These are phyloP conservation scores for Elsinoe necatrix DNA, from an alignment of 2,329 filamentous ascomycete genomes.

Conservation along the genomic window DNA sequence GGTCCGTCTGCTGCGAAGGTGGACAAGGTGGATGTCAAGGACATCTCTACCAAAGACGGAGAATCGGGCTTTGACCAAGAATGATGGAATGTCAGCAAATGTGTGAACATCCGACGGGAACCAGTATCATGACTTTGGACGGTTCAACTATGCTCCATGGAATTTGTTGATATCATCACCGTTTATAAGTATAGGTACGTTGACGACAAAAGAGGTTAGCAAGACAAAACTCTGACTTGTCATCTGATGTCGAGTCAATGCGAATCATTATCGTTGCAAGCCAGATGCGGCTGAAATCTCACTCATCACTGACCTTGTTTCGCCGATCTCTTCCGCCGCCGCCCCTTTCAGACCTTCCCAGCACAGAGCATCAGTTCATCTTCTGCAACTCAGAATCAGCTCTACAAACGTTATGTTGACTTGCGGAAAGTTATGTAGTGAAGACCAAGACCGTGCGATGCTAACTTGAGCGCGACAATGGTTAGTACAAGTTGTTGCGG, in stretches of 20 bases:
- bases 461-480: not conserved
- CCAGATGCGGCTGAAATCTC: constrained; percentile 3
- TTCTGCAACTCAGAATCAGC: not conserved
- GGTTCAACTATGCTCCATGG: no score
- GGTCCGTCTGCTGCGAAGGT: constrained; percentile 69
- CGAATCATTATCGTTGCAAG: constrained; percentile 1
- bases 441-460: not conserved
- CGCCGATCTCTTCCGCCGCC: constrained; percentile 3
- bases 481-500: not conserved
- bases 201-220: not conserved
- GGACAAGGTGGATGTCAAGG: constrained; percentile 61
- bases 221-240: not conserved
- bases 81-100: not conserved
- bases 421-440: not conserved
- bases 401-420: not conserved
- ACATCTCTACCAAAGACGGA: constrained; percentile 55
- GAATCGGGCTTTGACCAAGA: constrained; percentile 54
- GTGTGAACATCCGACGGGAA: no score
- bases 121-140: no score
- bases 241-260: not conserved
- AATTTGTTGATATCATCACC: no score
- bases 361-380: not conserved
- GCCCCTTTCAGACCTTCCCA: not conserved
- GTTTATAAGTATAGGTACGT: no score
- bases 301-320: not conserved